Conservation (phyloP, 805 yeast genomes). For the Candida xyloterini region DNA sequence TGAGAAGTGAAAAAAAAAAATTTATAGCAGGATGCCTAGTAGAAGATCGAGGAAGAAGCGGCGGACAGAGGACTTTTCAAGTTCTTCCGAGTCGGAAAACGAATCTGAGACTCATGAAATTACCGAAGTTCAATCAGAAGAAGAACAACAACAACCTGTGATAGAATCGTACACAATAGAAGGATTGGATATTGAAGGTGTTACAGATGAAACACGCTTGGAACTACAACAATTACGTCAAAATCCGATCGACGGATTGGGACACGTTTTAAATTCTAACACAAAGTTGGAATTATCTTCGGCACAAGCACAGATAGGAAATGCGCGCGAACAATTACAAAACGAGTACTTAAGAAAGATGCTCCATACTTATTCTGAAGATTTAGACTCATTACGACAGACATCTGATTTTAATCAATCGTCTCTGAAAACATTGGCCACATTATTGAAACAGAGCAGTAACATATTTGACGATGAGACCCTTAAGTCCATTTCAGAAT, state of each 20-base stretch:
- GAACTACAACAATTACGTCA: constrained; percentile 1
- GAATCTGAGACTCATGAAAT: constrained; percentile 13
- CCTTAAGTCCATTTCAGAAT: constrained; percentile 25
- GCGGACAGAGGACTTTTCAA: constrained; percentile 75
- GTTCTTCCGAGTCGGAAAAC: constrained; percentile 43
- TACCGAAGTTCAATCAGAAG: constrained; percentile 1
- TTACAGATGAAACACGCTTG: constrained; percentile 3
- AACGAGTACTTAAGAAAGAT: constrained; percentile 51
- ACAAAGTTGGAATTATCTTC: constrained; percentile 22
- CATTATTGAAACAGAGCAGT: constrained; percentile 54
- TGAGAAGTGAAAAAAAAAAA: constrained; percentile 16
- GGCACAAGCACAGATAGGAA: constrained; percentile 29
- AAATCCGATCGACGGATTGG: not conserved
- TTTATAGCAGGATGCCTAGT: constrained; percentile 2
- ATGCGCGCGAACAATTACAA: constrained; percentile 39
- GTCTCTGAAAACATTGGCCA: constrained; percentile 55
- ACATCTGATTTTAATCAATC: constrained; percentile 58
- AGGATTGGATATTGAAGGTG: constrained; percentile 10
- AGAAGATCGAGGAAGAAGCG: constrained; percentile 71
- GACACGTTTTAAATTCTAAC: not conserved
- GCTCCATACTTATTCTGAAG: constrained; percentile 59
- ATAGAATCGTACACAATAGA: constrained; percentile 29
- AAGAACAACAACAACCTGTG: not conserved
- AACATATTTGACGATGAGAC: constrained; percentile 59
- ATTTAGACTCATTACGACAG: constrained; percentile 54